These are phyloP conservation scores for Hyaloscypha bicolor DNA, from an alignment of 495 filamentous ascomycete species.

Conservation along the genomic window DNA sequence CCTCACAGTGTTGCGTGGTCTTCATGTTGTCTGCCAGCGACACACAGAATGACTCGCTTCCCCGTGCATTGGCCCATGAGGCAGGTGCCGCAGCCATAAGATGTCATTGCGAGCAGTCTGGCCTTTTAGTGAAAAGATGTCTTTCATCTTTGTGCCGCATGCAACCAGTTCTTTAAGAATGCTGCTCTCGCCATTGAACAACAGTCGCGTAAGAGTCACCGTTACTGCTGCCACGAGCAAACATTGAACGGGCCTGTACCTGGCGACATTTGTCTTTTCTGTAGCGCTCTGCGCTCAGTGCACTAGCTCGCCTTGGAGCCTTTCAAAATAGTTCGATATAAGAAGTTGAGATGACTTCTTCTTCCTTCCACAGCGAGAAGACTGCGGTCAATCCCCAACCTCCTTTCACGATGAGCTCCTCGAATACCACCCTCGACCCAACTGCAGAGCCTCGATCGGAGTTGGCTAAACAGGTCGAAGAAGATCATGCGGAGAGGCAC, in stretches of 20 bases:
- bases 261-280: too few species aligned
- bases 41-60: background rate
- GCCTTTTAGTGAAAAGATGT: background rate
- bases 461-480: background rate
- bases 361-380: background rate
- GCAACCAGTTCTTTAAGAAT: background rate
- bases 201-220: too few species aligned
- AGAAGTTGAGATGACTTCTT: background rate
- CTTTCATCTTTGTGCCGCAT: background rate
- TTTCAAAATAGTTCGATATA: background rate
- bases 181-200: too few species aligned
- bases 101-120: background rate
- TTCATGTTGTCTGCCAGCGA: background rate
- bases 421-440: constrained; percentile 3
- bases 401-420: background rate
- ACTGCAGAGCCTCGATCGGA: constrained; percentile 3
- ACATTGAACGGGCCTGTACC: too few species aligned
- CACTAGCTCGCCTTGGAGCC: too few species aligned
- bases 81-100: background rate
- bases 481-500: constrained; percentile 27
- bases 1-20: background rate
- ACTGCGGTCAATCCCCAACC: background rate
- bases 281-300: too few species aligned
- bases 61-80: background rate
- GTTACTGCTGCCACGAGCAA: too few species aligned